phyloP scores from a whole-genome alignment of 306 rosid genomes.

The Geum urbanum region DNA sequence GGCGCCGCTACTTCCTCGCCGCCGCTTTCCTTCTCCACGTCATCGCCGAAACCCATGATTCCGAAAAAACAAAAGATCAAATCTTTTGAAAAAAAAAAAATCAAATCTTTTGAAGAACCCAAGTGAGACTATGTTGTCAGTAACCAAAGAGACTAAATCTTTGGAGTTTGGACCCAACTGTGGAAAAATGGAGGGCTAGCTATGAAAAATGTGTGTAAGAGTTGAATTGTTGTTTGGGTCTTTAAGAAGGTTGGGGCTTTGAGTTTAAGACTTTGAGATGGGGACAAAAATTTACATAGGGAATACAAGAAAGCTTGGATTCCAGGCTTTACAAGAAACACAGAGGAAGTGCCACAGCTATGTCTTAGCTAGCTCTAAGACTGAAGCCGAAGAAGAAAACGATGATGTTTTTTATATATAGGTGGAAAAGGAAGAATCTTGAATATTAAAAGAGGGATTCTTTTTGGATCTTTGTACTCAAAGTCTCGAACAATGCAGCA shows the following conservation, averaged over 20 bases:
- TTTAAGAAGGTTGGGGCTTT: not conserved
- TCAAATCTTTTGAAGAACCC: not conserved
- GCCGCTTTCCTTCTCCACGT: conserved; percentile 13
- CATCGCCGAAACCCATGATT: conserved; percentile 45
- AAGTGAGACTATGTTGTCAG: not conserved
- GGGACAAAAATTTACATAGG: not conserved
- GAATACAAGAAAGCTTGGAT: not conserved
- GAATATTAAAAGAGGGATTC: not conserved
- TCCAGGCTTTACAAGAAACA: not conserved
- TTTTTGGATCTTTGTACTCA: not conserved
- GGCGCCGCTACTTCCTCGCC: not conserved
- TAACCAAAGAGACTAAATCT: not conserved
- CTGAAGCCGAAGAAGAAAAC: not conserved
- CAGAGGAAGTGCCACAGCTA: not conserved
- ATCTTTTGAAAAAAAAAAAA: not conserved
- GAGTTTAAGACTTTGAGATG: too few species aligned
- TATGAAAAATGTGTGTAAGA: too few species aligned
- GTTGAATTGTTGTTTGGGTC: not conserved
- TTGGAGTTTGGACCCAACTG: not conserved
- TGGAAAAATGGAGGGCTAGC: not conserved
- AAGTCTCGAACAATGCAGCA: not conserved
- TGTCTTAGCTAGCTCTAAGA: not conserved
- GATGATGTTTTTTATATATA: not conserved
- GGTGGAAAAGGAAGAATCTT: conserved; percentile 6
- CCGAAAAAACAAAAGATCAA: not conserved